Conservation (phyloP, 2,329 filamentous ascomycete genomes). For the Colletotrichum salicis region DNA sequence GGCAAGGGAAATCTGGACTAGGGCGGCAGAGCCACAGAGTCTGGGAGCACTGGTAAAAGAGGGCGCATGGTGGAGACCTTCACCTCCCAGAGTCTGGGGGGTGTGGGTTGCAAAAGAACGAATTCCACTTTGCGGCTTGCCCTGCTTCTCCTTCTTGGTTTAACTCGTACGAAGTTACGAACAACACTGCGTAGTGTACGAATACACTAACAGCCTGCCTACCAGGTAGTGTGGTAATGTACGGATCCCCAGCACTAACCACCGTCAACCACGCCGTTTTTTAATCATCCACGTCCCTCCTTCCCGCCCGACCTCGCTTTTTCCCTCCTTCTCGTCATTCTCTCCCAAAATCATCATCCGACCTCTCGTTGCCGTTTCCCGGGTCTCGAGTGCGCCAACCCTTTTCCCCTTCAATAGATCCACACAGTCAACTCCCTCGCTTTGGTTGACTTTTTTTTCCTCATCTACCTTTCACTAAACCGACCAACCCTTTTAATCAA, state of each 20-base stretch:
- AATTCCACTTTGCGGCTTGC: neutral
- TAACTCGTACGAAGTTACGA: no score
- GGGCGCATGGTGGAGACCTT: neutral
- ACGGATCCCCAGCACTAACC: slow-evolving; percentile 1
- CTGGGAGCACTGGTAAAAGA: slow-evolving; percentile 3
- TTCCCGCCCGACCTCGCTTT: slow-evolving; percentile 13
- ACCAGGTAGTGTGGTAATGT: neutral
- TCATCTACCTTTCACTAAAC: slow-evolving; percentile 22
- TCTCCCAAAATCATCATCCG: slow-evolving; percentile 8
- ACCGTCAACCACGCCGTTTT: slow-evolving; percentile 33
- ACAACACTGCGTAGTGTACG: no score
- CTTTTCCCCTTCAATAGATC: slow-evolving; percentile 23
- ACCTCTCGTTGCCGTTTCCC: slow-evolving; percentile 27
- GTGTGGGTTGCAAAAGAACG: slow-evolving; percentile 1
- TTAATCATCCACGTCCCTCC: slow-evolving; percentile 32
- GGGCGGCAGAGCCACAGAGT: slow-evolving; percentile 10
- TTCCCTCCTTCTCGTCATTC: slow-evolving; percentile 22
- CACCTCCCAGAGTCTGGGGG: slow-evolving; percentile 5
- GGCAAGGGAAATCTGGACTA: slow-evolving; percentile 24
- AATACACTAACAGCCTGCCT: neutral
- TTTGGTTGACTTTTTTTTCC: slow-evolving; percentile 33
- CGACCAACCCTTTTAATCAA: slow-evolving; percentile 36
- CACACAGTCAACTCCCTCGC: slow-evolving; percentile 34
- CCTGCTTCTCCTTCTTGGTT: no score
- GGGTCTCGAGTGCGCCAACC: slow-evolving; percentile 27